Evolutionary conservation across 2,329 filamentous ascomycete species (phyloP), one percentile per base, ranked within the genome.

Genomic region (Cladosporium sphaerospermum): DNA sequence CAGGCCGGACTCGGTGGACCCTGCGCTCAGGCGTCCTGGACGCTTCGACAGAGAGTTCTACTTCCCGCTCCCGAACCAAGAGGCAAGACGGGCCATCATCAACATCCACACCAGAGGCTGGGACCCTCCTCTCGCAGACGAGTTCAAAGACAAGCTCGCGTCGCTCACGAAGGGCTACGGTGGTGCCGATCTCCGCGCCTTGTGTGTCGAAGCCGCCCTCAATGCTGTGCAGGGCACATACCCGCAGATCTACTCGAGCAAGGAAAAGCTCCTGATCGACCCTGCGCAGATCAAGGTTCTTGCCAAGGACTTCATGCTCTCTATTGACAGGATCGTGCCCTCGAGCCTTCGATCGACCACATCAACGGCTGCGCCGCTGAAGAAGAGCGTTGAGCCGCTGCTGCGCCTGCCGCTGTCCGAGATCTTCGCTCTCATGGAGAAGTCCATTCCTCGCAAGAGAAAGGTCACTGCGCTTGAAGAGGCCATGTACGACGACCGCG

Each of bases 1-100:
- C 69, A 84, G 92, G 59, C 92, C 93, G 0, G 92, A 97, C 70
- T 95, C 93, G 49, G 91, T 99, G 57, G 92, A 99, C 69, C 92
- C 92, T 60, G 92, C 92, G n/a, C 78, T 99, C 54, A 86, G 93
- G 56, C 85, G 92, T 47, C 92, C 93, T 16, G 95, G 93, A 41
- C 86, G 93, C 48, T 99, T 99, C 65, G 93, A 99, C 67, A 80
- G 93, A 69, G 95, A 99, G 69, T 99, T 99, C 64, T 97, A 97
- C 73, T 99, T 99, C 66, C 91, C 93, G 1, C 76, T 99, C 32
- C 93, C 93, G 0, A 88, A 92, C 61, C 77, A 84, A 3, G 82
- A 87, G 37, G 90, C 83, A 18, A 83, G 93, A 56, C 85, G 87
- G 58, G 80, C 89, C 4, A 99, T 99, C 62, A 79, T 99, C 55